These are phyloP conservation scores for Candida mattraensis DNA, from an alignment of 805 yeast genomes.

Conservation along the genomic window DNA sequence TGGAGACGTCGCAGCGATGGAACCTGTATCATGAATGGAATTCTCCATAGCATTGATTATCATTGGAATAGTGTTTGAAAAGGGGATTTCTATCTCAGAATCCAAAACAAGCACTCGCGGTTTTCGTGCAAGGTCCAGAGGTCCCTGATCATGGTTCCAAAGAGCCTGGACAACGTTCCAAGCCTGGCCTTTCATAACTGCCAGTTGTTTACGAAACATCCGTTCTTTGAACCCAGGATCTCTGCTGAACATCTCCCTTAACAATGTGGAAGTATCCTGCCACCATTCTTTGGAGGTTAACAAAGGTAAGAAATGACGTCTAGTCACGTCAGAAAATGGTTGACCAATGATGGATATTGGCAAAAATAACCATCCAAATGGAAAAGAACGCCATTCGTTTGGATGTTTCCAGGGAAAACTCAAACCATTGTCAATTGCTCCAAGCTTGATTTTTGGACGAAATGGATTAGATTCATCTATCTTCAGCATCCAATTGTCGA, in stretches of 20 bases:
- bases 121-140: constrained; percentile 62
- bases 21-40: constrained; percentile 25
- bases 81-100: constrained; percentile 59
- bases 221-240: constrained; percentile 65
- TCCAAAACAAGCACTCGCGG: constrained; percentile 59
- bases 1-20: constrained; percentile 3
- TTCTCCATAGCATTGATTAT: constrained; percentile 47
- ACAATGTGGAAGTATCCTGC: constrained; percentile 53
- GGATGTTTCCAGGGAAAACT: constrained; percentile 84
- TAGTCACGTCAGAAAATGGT: constrained; percentile 58
- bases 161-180: constrained; percentile 70
- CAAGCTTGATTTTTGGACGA: constrained; percentile 48
- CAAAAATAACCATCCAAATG: constrained; percentile 74
- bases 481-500: constrained; percentile 77
- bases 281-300: constrained; percentile 68
- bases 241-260: constrained; percentile 49
- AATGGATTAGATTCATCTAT: constrained; percentile 41
- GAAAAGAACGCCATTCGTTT: constrained; percentile 77
- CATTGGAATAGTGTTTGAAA: constrained; percentile 36
- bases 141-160: constrained; percentile 58
- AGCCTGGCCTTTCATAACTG: constrained; percentile 75
- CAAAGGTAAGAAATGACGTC: constrained; percentile 56
- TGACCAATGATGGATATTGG: constrained; percentile 65
- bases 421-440: constrained; percentile 75
- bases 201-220: constrained; percentile 67